phyloP scores from a whole-genome alignment of 106 monocot genomes.

The Acorus gramineus region DNA sequence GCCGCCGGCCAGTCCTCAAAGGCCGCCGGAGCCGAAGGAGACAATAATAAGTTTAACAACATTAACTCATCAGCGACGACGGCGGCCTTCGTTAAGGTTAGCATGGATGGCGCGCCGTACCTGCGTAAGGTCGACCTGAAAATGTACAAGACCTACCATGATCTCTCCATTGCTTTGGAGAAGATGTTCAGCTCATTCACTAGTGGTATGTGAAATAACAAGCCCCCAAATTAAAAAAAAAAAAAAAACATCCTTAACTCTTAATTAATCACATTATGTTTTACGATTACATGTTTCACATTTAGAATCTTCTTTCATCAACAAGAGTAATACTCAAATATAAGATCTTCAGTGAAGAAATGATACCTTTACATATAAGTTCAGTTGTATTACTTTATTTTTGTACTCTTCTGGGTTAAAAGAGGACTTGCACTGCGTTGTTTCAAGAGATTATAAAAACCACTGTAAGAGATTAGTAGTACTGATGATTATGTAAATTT shows the following conservation, averaged over 20 bases:
- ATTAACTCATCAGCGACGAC: not conserved
- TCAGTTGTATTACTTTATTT: too few relatives aligned
- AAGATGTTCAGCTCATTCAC: conserved; percentile 71
- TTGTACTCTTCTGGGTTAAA: too few relatives aligned
- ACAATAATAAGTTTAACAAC: conserved; percentile 11
- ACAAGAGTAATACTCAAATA: too few relatives aligned
- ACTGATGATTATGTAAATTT: too few relatives aligned
- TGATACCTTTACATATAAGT: too few relatives aligned
- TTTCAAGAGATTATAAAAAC: too few relatives aligned
- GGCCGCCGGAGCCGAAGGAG: not conserved
- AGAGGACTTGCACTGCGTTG: too few relatives aligned
- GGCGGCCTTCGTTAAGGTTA: conserved; percentile 57
- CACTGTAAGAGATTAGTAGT: too few relatives aligned
- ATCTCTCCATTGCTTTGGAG: conserved; percentile 51
- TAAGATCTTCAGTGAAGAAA: too few relatives aligned
- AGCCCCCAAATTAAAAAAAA: not conserved
- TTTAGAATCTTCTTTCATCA: too few relatives aligned
- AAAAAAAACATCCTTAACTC: not conserved
- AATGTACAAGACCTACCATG: conserved; percentile 56
- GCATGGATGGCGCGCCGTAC: conserved; percentile 83
- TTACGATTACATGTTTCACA: too few relatives aligned
- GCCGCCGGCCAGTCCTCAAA: conserved; percentile 24
- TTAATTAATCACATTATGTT: not conserved
- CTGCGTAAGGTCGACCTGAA: conserved; percentile 75
- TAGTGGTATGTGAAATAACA: conserved; percentile 8